Percentiles rank a stretch among this genome's conserved stretches.
These are phyloP conservation scores for Vigna radiata DNA, from an alignment of 306 rosid species.

Conservation along the genomic window DNA sequence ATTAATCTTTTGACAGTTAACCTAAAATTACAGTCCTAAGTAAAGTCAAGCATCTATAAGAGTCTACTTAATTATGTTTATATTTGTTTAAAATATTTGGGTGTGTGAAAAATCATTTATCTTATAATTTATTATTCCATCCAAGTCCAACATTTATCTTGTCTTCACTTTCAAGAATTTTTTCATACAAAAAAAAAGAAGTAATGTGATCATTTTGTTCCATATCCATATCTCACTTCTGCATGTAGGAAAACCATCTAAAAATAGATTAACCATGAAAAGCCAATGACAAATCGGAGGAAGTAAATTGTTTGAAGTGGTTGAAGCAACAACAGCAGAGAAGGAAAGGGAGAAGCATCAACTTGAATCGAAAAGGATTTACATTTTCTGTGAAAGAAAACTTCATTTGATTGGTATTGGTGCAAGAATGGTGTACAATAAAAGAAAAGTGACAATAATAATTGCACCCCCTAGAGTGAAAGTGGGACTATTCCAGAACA, in stretches of 20 bases:
- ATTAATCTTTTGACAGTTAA: too few relatives aligned
- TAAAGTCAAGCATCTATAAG: too few relatives aligned
- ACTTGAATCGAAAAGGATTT: conserved; percentile 41
- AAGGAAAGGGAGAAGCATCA: conserved; percentile 40
- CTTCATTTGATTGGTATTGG: conserved; percentile 65
- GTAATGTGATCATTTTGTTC: neutral
- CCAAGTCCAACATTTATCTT: neutral
- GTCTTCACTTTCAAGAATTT: neutral
- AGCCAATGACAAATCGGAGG: neutral
- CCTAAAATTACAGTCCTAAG: too few relatives aligned
- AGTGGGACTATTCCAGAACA: conserved; percentile 86
- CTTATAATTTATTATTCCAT: too few relatives aligned
- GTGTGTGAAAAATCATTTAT: too few relatives aligned
- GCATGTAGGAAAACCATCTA: neutral
- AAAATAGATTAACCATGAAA: neutral
- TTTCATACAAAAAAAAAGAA: neutral
- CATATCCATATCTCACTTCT: neutral
- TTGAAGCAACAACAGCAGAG: conserved; percentile 32
- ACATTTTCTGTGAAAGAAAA: conserved; percentile 40
- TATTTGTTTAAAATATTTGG: too few relatives aligned
- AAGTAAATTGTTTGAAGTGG: neutral
- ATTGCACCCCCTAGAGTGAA: conserved; percentile 80
- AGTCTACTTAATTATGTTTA: too few relatives aligned
- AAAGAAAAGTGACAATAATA: conserved; percentile 72
- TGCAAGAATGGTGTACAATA: conserved; percentile 84